Evolutionary conservation across 2,329 filamentous ascomycete species (phyloP).

Genomic region (Cytospora piceae): DNA sequence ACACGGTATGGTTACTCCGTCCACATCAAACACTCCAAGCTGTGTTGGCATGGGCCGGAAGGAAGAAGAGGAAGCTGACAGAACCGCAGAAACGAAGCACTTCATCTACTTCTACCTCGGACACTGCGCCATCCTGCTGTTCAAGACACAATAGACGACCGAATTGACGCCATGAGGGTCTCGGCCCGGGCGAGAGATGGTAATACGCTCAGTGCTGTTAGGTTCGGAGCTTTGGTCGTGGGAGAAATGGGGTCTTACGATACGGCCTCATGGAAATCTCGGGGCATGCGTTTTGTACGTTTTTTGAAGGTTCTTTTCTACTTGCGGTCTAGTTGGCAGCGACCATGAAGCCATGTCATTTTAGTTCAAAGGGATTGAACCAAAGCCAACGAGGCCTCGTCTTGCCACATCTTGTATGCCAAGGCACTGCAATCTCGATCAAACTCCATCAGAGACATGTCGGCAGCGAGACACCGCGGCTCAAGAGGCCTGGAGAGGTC

Average conservation of each 20-base stretch:
- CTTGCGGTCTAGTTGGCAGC: constrained; percentile 16
- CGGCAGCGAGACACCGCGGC: not conserved
- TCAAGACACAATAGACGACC: constrained; percentile 86
- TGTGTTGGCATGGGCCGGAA: not conserved
- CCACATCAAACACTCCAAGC: not conserved
- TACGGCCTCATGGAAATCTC: constrained; percentile 5
- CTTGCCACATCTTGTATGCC: not conserved
- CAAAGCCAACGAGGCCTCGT: not conserved
- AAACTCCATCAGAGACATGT: not conserved
- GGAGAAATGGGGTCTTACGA: constrained; percentile 4
- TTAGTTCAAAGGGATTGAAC: constrained; percentile 9
- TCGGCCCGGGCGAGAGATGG: not conserved
- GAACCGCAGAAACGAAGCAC: constrained; percentile 85
- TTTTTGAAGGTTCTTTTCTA: constrained; percentile 12
- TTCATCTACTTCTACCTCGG: constrained; percentile 99
- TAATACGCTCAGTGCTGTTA: not conserved
- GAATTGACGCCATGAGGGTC: not conserved
- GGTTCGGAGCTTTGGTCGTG: not conserved
- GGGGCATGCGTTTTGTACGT: constrained; percentile 16
- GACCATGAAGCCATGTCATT: constrained; percentile 17
- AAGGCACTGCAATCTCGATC: not conserved
- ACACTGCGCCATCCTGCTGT: constrained; percentile 95
- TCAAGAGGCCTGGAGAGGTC: not conserved
- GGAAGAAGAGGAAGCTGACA: not conserved
- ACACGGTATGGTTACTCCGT: constrained; percentile 67